phyloP scores from a whole-genome alignment of 1,284 basidiomycete genomes.

The Sutorius eximius region DNA sequence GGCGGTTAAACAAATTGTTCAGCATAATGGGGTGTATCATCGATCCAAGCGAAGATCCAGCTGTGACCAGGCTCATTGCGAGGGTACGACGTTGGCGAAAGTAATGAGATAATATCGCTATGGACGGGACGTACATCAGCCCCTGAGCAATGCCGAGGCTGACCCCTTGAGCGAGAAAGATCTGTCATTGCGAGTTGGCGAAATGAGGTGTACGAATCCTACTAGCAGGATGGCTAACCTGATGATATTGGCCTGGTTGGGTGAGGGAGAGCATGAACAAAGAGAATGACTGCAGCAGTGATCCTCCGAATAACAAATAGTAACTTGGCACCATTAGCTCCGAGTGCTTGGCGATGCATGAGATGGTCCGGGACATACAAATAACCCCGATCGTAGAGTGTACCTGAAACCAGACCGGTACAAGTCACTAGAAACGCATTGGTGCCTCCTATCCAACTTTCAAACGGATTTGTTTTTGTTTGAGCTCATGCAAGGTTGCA shows the following conservation, averaged over 20 bases:
- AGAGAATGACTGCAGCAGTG: conserved; percentile 25
- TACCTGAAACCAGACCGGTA: conserved; percentile 18
- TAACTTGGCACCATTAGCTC: conserved; percentile 23
- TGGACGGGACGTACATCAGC: conserved; percentile 29
- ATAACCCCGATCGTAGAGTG: conserved; percentile 31
- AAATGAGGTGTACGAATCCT: neutral
- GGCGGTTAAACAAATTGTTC: conserved; percentile 37
- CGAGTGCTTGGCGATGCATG: neutral
- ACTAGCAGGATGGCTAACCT: conserved; percentile 12
- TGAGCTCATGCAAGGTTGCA: neutral
- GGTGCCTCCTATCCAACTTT: conserved; percentile 34
- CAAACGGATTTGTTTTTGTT: neutral
- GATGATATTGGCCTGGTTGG: conserved; percentile 26
- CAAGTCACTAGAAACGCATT: conserved; percentile 20
- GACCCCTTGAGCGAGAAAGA: conserved; percentile 39
- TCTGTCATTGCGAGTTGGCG: conserved; percentile 12
- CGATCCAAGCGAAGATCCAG: conserved; percentile 37
- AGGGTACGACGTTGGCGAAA: conserved; percentile 35
- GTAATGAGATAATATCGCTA: conserved; percentile 37
- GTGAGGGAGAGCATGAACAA: conserved; percentile 34
- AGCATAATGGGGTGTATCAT: conserved; percentile 40
- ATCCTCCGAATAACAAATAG: conserved; percentile 28
- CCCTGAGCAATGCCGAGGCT: conserved; percentile 35
- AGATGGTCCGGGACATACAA: conserved; percentile 25
- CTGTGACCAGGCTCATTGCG: conserved; percentile 34